phyloP scores from a whole-genome alignment of 2,329 filamentous ascomycete species.

The Nothopassalora personata region DNA sequence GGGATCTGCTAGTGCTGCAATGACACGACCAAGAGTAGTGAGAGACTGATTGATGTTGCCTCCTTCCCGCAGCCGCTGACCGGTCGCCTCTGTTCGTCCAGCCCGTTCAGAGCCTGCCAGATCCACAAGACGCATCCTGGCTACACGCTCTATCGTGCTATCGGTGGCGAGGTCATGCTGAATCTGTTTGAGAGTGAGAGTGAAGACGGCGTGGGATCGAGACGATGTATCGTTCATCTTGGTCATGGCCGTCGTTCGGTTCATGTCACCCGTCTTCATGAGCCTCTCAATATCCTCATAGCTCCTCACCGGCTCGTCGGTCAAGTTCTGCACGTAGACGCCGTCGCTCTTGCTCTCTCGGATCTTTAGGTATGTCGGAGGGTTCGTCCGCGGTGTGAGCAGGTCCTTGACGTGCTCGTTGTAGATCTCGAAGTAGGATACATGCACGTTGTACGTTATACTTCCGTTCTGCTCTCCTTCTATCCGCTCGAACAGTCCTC shows the following conservation, averaged over 20 bases:
- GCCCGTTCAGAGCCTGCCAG: conserved; percentile 91
- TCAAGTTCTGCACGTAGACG: conserved; percentile 94
- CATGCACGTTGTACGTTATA: conserved; percentile 93
- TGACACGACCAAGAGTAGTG: conserved; percentile 90
- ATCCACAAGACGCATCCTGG: conserved; percentile 90
- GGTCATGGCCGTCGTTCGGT: conserved; percentile 83
- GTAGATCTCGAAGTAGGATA: conserved; percentile 99
- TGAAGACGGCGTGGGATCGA: conserved; percentile 94
- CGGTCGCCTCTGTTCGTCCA: conserved; percentile 91
- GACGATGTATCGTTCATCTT: conserved; percentile 99
- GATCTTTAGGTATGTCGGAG: conserved; percentile 92
- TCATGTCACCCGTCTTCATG: conserved; percentile 85
- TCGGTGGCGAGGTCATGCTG: conserved; percentile 97
- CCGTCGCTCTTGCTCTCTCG: conserved; percentile 91
- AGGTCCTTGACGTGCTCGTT: conserved; percentile 97
- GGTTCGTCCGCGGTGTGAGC: conserved; percentile 70
- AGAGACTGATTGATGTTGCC: conserved; percentile 99
- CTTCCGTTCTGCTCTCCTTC: conserved; percentile 78
- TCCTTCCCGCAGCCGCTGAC: conserved; percentile 82
- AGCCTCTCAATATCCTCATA: conserved; percentile 81
- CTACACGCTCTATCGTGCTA: conserved; percentile 90
- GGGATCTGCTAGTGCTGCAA: conserved; percentile 75
- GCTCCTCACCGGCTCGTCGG: conserved; percentile 83
- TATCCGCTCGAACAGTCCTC: conserved; percentile 92
- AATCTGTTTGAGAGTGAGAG: conserved; percentile 95